Percentiles rank a stretch among this genome's conserved stretches.
Conservation (phyloP, 2,329 filamentous ascomycete genomes). For the Calonectria montana region DNA sequence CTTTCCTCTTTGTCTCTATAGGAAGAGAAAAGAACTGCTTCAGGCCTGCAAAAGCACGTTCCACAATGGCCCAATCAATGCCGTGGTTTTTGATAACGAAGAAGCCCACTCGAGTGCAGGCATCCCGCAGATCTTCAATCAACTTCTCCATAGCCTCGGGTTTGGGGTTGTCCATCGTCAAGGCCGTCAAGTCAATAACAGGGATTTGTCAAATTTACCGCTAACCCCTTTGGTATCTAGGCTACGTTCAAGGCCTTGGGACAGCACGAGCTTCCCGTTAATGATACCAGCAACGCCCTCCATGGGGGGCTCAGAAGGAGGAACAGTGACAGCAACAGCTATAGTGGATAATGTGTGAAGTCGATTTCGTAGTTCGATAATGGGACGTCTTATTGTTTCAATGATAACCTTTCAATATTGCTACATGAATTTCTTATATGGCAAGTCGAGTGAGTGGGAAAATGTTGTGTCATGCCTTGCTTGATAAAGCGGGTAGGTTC, state of each 20-base stretch:
- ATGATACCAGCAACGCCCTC: not conserved
- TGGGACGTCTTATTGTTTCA: too few relatives aligned
- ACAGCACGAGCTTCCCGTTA: not conserved
- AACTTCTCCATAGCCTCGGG: not conserved
- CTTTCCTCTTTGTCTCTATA: not conserved
- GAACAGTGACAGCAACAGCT: not conserved
- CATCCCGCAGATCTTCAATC: not conserved
- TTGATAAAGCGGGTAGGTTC: too few relatives aligned
- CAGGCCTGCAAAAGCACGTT: not conserved
- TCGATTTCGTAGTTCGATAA: too few relatives aligned
- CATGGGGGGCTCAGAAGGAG: not conserved
- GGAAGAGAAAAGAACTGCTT: not conserved
- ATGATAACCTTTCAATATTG: too few relatives aligned
- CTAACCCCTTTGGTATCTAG: not conserved
- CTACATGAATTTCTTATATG: too few relatives aligned
- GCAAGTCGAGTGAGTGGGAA: too few relatives aligned
- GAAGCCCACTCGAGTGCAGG: not conserved
- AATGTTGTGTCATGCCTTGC: too few relatives aligned
- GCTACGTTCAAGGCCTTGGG: not conserved
- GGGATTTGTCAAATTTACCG: not conserved
- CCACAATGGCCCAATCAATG: not conserved
- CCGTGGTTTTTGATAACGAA: not conserved
- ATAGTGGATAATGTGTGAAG: not conserved
- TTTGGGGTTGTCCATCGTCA: not conserved
- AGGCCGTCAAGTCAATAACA: not conserved